Evolutionary conservation across 2,329 filamentous ascomycete genomes (phyloP).

Genomic region (Phyllosticta citribraziliensis): DNA sequence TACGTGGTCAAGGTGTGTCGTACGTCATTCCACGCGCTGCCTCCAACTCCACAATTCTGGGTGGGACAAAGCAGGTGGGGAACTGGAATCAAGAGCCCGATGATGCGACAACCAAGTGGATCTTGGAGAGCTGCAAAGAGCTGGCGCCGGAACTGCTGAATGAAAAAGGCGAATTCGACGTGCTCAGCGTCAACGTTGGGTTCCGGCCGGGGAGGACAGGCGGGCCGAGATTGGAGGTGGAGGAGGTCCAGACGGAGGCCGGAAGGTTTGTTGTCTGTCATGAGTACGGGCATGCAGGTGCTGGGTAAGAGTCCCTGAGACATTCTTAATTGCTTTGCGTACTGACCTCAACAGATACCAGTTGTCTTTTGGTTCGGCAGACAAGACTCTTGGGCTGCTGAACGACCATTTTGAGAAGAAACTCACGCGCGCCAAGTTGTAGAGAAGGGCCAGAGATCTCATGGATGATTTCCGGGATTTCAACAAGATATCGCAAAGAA

Average conservation of each 20-base stretch:
- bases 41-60: slow-evolving; percentile 33
- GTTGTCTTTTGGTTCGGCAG: slow-evolving; percentile 15
- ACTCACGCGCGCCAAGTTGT: background rate
- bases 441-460: background rate
- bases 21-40: slow-evolving; percentile 36
- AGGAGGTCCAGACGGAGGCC: slow-evolving; percentile 19
- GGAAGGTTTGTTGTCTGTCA: slow-evolving; percentile 29
- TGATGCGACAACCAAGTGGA: slow-evolving; percentile 23
- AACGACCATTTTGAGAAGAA: background rate
- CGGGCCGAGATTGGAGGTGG: slow-evolving; percentile 34
- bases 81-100: slow-evolving; percentile 26
- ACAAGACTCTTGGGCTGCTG: slow-evolving; percentile 13
- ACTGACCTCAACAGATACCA: slow-evolving; percentile 10
- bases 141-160: slow-evolving; percentile 28
- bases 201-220: slow-evolving; percentile 35
- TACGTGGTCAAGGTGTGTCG: slow-evolving; percentile 18
- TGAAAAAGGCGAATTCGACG: slow-evolving; percentile 28
- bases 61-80: slow-evolving; percentile 34
- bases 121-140: slow-evolving; percentile 26
- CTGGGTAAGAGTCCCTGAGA: slow-evolving; percentile 19
- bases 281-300: slow-evolving; percentile 39
- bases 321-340: background rate
- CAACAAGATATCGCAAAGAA: background rate
- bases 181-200: slow-evolving; percentile 34
- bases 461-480: background rate